phyloP scores from a whole-genome alignment of 768 basidiomycete species.

The Mycena epipterygia region DNA sequence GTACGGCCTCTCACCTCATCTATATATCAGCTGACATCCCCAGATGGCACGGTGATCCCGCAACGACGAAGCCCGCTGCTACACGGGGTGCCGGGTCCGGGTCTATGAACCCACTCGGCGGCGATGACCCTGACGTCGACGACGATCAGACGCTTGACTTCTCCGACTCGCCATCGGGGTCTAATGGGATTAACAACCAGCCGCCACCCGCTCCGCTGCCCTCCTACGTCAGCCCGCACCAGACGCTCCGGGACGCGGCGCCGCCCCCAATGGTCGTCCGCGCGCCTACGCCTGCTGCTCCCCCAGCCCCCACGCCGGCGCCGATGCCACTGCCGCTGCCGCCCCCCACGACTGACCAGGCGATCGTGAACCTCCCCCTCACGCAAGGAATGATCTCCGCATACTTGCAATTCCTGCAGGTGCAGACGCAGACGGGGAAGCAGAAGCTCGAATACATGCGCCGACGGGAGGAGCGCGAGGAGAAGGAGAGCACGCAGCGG shows the following conservation, averaged over 20 bases:
- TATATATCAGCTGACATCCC: slow-evolving; percentile 18
- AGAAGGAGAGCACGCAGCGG: slow-evolving; percentile 65
- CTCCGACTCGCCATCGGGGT: slow-evolving; percentile 48
- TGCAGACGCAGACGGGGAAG: slow-evolving; percentile 78
- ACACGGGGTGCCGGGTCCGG: slow-evolving; percentile 51
- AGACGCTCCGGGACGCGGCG: slow-evolving; percentile 54
- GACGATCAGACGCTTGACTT: slow-evolving; percentile 65
- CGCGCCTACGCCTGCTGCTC: slow-evolving; percentile 42
- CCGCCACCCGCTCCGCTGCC: slow-evolving; percentile 47
- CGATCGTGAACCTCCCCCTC: slow-evolving; percentile 63
- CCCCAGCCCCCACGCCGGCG: slow-evolving; percentile 53
- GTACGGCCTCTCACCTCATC: slow-evolving; percentile 47
- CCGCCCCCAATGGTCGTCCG: slow-evolving; percentile 40
- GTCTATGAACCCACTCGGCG: slow-evolving; percentile 42
- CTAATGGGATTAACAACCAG: slow-evolving; percentile 51
- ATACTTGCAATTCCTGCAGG: slow-evolving; percentile 72
- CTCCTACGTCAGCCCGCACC: slow-evolving; percentile 52
- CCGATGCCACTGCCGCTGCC: slow-evolving; percentile 36
- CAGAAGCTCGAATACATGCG: slow-evolving; percentile 79
- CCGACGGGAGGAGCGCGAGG: slow-evolving; percentile 78
- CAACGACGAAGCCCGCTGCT: slow-evolving; percentile 63
- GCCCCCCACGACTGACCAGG: slow-evolving; percentile 48
- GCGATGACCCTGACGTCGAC: slow-evolving; percentile 63
- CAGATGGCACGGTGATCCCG: slow-evolving; percentile 79
- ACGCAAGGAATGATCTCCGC: slow-evolving; percentile 70